A percentile compares a stretch with the other conserved stretches of the same genome.
These are phyloP conservation scores for Aspergillus carbonarius DNA, from an alignment of 2,329 filamentous ascomycete species.

Conservation along the genomic window DNA sequence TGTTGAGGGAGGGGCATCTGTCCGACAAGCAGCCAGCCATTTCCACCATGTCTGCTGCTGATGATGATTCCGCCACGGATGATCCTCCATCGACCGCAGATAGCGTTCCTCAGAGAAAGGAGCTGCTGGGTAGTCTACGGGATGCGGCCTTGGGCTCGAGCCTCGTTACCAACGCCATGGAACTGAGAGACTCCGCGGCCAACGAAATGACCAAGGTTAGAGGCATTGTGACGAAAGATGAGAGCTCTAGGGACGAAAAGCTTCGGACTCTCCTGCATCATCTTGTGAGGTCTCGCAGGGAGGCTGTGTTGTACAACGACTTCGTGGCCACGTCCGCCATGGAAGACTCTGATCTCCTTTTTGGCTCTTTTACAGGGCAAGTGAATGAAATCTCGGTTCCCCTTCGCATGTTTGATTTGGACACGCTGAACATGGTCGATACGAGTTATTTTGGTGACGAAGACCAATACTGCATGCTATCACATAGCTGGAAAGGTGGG, in stretches of 20 bases:
- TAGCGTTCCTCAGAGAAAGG: too few species aligned
- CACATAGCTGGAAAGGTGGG: slow-evolving; percentile 37
- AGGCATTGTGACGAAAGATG: background rate
- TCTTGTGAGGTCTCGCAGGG: background rate
- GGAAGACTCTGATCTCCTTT: background rate
- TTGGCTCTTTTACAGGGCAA: background rate
- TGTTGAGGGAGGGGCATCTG: background rate
- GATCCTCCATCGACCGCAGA: too few species aligned
- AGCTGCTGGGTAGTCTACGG: background rate
- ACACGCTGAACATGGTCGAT: slow-evolving; percentile 31
- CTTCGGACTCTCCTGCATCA: slow-evolving; percentile 6
- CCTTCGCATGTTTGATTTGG: slow-evolving; percentile 36
- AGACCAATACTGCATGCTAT: slow-evolving; percentile 38
- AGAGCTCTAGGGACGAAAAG: background rate
- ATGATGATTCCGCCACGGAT: background rate
- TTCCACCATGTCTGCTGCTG: background rate
- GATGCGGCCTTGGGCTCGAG: background rate
- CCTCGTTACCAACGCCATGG: background rate
- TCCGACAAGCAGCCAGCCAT: background rate
- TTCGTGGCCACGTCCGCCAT: too few species aligned
- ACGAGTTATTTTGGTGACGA: slow-evolving; percentile 23
- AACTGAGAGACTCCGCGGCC: background rate
- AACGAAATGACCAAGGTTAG: background rate
- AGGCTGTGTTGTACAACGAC: background rate
- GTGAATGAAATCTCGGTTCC: slow-evolving; percentile 15